Base-by-base conservation (phyloP, 2,329 filamentous ascomycete species). In the Fusarium xyrophilum region DNA sequence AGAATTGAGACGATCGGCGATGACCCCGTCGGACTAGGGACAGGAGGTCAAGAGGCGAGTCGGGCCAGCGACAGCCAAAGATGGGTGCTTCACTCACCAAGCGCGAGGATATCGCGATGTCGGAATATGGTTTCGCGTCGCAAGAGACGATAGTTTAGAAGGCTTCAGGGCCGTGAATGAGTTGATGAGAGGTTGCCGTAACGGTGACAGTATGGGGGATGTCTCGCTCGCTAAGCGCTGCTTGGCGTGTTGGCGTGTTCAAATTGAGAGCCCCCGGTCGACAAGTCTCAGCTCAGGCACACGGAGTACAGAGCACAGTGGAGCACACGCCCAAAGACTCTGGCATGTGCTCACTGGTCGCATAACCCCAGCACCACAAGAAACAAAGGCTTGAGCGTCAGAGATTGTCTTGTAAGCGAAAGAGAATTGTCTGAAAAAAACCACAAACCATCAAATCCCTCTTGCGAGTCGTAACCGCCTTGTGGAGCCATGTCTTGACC, bases 191-290 rank as follows among this genome's bases (percentile, higher is more conserved):
- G 67, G 70, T 72, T 75, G 68, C 68, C 66, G 68, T 71, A 70
- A 69, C 69, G 71, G 68, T 72, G 61, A 68, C 63, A 70, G 60
- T 70, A 70, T 65, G 64, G 68, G 67, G 68, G 64, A 68, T 44
- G 67, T 70, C 68, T 76, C 74, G 74, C 75, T 76, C 73, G 74
- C 75, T 76, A 76, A 76, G 75, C 75, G 75, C 75, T 74, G 73
- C 73, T 76, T 74, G 74, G 74, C 73, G 71, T 74, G 63, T 73
- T 65, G 64, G 74, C 72, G 74, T 74, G 63, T 73, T 65, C 63
- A 74, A 76, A 74, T 73, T 74, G 67, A 68, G 70, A 65, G 57
- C 65, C 71, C 72, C 73, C 56, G 65, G 65, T 53, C 61, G 47
- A 62, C 61, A 67, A 61, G 46, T 60, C 33, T 65, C 60, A 65